A percentile compares a stretch with the other conserved stretches of the same genome.
These are phyloP conservation scores for Entomophthora muscae DNA, from an alignment of 371 early-diverging fungal genomes.

Conservation along the genomic window DNA sequence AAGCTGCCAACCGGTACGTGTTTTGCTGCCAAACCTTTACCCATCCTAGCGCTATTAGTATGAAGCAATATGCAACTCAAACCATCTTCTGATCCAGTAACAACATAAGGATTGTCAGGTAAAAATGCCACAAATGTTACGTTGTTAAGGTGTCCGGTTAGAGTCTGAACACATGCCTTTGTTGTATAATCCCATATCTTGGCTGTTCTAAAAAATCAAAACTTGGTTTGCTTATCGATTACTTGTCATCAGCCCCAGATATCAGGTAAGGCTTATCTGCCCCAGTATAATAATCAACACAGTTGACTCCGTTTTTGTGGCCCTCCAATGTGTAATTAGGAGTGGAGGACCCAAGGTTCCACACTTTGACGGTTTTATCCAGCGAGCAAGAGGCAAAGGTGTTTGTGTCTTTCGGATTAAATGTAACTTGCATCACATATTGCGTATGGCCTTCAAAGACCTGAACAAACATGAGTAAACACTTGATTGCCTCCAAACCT, in stretches of 20 bases:
- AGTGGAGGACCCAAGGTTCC: conserved; percentile 61
- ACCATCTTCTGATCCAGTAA: conserved; percentile 96
- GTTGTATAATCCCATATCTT: conserved; percentile 99
- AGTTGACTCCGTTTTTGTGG: conserved; percentile 89
- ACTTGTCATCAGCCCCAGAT: conserved; percentile 83
- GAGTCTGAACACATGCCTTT: conserved; percentile 90
- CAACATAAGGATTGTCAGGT: conserved; percentile 91
- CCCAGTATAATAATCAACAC: conserved; percentile 87
- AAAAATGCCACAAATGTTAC: conserved; percentile 92
- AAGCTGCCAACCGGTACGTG: conserved; percentile 88
- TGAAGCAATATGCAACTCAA: too few species aligned
- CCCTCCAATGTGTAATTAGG: conserved; percentile 91
- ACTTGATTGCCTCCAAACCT: too few species aligned
- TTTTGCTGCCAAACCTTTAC: conserved; percentile 96
- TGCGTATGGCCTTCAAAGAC: conserved; percentile 97
- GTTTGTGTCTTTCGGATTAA: conserved; percentile 94
- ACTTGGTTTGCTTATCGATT: conserved; percentile 8
- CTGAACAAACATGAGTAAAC: too few species aligned
- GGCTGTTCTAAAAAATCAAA: conserved; percentile 26
- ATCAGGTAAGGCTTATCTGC: conserved; percentile 90
- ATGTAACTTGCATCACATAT: conserved; percentile 92
- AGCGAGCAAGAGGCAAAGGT: conserved; percentile 91
- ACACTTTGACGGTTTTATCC: conserved; percentile 85
- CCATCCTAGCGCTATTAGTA: conserved; percentile 29
- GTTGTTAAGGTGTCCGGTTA: conserved; percentile 97